These are phyloP conservation scores for Tetrahymena elliotti DNA, from an alignment of 73 alveolate genomes.

Conservation along the genomic window DNA sequence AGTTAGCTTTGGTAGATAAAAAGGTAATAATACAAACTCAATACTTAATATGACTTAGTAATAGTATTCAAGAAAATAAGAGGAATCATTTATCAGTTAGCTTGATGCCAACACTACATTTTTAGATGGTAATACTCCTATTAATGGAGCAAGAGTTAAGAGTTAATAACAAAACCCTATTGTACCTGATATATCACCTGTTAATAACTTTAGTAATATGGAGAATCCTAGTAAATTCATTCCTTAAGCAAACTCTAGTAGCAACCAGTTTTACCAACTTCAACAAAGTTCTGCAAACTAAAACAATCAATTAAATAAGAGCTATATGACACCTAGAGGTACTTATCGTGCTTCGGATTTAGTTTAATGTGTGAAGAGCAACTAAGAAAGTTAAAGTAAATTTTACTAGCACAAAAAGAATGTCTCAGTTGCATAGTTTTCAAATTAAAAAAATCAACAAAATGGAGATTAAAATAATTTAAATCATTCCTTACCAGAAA, in stretches of 20 bases:
- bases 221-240: background rate
- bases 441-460: background rate
- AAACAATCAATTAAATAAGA: background rate
- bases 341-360: background rate
- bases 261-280: background rate
- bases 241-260: background rate
- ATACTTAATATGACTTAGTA: background rate
- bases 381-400: background rate
- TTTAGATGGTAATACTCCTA: background rate
- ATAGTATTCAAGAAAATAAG: background rate
- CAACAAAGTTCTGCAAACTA: background rate
- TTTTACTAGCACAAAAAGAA: background rate
- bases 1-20: background rate
- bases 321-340: background rate
- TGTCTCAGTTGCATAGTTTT: background rate
- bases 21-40: background rate
- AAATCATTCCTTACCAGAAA: background rate
- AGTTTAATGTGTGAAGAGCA: background rate
- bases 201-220: background rate
- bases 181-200: background rate
- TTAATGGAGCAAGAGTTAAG: background rate
- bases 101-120: background rate
- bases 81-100: background rate
- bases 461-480: background rate
- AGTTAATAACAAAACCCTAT: background rate